A percentile compares a stretch with the other conserved stretches of the same genome.
Evolutionary conservation across 495 filamentous ascomycete genomes (phyloP).

Genomic region (Penicillium bialowiezense): DNA sequence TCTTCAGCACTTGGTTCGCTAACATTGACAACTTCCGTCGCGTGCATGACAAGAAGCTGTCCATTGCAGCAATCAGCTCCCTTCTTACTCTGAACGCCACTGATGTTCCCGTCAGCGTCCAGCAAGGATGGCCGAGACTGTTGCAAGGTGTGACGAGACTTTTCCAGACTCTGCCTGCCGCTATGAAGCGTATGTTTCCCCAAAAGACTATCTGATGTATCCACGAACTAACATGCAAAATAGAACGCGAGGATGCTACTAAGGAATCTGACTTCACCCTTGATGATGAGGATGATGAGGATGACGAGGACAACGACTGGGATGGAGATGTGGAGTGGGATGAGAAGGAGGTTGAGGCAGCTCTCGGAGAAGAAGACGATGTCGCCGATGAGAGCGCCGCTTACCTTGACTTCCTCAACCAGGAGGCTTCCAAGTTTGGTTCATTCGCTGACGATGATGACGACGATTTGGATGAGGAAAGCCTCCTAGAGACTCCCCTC

Average conservation of each 20-base stretch:
- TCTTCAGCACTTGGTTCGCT: constrained; percentile 96
- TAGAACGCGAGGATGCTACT: constrained; percentile 86
- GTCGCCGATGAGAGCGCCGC: constrained; percentile 85
- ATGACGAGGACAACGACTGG: constrained; percentile 69
- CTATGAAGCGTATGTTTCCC: constrained; percentile 67
- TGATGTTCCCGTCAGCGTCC: constrained; percentile 81
- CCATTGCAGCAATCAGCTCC: constrained; percentile 86
- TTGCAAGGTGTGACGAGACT: constrained; percentile 86
- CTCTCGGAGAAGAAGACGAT: constrained; percentile 59
- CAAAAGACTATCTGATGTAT: not conserved
- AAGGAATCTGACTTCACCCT: constrained; percentile 81
- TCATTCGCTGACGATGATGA: constrained; percentile 71
- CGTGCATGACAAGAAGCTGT: constrained; percentile 97
- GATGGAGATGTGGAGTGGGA: constrained; percentile 66
- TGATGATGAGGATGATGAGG: constrained; percentile 72
- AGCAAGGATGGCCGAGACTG: constrained; percentile 94
- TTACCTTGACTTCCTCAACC: constrained; percentile 92
- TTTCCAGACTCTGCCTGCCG: constrained; percentile 86
- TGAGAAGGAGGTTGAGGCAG: constrained; percentile 58
- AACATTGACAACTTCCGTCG: constrained; percentile 91
- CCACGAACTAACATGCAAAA: not conserved
- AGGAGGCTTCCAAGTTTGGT: constrained; percentile 85
- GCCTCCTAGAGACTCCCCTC: constrained; percentile 85
- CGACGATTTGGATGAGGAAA: constrained; percentile 88
- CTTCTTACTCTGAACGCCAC: constrained; percentile 72